Base-by-base conservation (phyloP, 257 asterid genomes). In the Handroanthus guayacan region DNA sequence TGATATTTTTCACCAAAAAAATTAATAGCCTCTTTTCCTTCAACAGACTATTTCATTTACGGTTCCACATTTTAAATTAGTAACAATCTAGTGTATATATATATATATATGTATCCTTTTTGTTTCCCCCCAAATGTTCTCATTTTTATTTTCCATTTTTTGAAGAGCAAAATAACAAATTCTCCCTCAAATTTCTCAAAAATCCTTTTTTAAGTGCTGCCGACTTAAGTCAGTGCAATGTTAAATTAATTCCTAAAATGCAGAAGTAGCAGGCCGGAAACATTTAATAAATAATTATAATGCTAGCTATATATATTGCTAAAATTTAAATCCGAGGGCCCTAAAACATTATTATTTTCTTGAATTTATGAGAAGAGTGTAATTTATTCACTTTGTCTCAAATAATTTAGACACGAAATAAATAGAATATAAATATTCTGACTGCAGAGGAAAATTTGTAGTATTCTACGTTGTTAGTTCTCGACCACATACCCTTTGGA, bases 311-410 rank as follows among this genome's bases (percentile, higher is more conserved):
- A 1, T 10, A 6, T 13, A 13, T 52, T 14, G 58, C 58, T 7
- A 56, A 57, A 57, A 25, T 57, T 57, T 18, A 57, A 57, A 57
- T 57, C 37, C 18, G 63, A 57, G 63, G 63, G 38, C 12, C 63
- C 38, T 18, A 18, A 18, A 57, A 57, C 38, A 57, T 14, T 2
- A 14, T 57, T 45, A 10, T 45, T 45, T 10, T 12, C 2, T 6
- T 1, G 2, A 9, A 25, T 25, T 57, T 18, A 57, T 57, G 14
- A 57, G 10, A 5, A 55, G 61, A 5, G 34, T 17, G 17, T n/a
- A 16, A 55, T 55, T 55, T 55, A 55, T 6, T 55, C 61, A 55
- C 61, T n/a, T 16, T n/a, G 61, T 16, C 34, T 17, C 61, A 16
- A 5, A 55, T 16, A 16, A 55, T n/a, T 55, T 55, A 55, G 31